Percentiles rank a stretch among this genome's conserved stretches.
phyloP scores from a whole-genome alignment of 257 asterid genomes.

The Nicotiana paniculata region DNA sequence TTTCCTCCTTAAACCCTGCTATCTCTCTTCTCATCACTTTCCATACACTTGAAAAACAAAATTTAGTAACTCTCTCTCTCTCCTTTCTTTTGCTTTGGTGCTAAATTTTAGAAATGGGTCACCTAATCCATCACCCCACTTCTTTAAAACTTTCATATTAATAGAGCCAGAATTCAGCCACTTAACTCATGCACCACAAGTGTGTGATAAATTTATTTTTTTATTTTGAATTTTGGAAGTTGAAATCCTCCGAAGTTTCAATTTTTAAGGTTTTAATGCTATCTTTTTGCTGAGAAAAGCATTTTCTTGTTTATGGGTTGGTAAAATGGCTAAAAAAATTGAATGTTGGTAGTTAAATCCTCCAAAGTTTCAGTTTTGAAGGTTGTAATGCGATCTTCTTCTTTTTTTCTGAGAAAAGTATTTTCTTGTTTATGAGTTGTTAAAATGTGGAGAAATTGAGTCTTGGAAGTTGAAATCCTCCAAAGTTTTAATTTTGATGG shows the following conservation, averaged over 20 bases:
- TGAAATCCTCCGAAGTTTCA: constrained; percentile 16
- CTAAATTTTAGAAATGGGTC: constrained; percentile 14
- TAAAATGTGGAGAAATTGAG: not conserved
- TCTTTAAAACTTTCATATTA: not conserved
- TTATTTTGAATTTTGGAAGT: not conserved
- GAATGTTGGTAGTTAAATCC: not conserved
- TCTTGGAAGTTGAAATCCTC: not conserved
- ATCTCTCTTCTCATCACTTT: constrained; percentile 18
- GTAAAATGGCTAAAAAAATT: not conserved
- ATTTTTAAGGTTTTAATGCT: constrained; percentile 18
- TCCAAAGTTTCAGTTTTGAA: constrained; percentile 13
- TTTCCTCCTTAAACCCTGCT: constrained; percentile 23
- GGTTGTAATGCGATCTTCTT: constrained; percentile 3
- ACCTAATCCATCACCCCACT: constrained; percentile 39
- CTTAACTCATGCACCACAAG: not conserved
- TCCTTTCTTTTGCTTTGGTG: constrained; percentile 8
- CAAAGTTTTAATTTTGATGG: constrained; percentile 30
- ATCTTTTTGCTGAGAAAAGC: not conserved
- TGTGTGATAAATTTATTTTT: not conserved
- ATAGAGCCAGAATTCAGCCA: not conserved
- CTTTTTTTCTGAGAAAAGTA: not conserved
- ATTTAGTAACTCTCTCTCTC: constrained; percentile 4
- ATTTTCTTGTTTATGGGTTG: constrained; percentile 20
- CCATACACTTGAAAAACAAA: constrained; percentile 17
- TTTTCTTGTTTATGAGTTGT: constrained; percentile 8